Percentiles rank a stretch among this genome's conserved stretches.
These are phyloP conservation scores for Candida mattraensis DNA, from an alignment of 805 yeast species.

Conservation along the genomic window DNA sequence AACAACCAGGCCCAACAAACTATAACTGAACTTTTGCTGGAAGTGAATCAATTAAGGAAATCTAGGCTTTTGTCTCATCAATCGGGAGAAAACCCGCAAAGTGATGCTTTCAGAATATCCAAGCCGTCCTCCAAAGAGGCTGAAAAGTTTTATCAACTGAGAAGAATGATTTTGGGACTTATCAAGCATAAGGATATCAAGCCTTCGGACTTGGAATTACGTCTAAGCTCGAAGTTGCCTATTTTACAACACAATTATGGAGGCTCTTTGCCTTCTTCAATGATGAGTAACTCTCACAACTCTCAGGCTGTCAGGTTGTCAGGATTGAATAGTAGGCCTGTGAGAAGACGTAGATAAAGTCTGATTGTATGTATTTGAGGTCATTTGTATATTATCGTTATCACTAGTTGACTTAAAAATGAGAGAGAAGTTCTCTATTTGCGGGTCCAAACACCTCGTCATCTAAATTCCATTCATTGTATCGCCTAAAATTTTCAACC, in stretches of 20 bases:
- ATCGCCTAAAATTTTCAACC: no score
- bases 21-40: conserved; percentile 45
- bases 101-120: conserved; percentile 15
- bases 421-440: no score
- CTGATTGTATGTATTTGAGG: not conserved
- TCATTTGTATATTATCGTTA: no score
- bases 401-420: no score
- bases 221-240: conserved; percentile 51
- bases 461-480: no score
- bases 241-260: conserved; percentile 69
- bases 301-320: conserved; percentile 17
- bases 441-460: no score
- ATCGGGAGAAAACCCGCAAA: conserved; percentile 3
- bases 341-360: conserved; percentile 21
- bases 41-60: conserved; percentile 51
- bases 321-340: conserved; percentile 14
- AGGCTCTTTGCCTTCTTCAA: conserved; percentile 74
- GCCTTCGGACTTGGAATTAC: conserved; percentile 35
- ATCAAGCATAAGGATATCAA: conserved; percentile 28
- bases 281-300: conserved; percentile 13
- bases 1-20: conserved; percentile 32
- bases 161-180: conserved; percentile 45
- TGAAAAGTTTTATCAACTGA: conserved; percentile 41
- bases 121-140: conserved; percentile 46
- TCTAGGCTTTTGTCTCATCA: conserved; percentile 33